Evolutionary conservation across 495 filamentous ascomycete genomes (phyloP).

Genomic region (Lophium mytilinum): DNA sequence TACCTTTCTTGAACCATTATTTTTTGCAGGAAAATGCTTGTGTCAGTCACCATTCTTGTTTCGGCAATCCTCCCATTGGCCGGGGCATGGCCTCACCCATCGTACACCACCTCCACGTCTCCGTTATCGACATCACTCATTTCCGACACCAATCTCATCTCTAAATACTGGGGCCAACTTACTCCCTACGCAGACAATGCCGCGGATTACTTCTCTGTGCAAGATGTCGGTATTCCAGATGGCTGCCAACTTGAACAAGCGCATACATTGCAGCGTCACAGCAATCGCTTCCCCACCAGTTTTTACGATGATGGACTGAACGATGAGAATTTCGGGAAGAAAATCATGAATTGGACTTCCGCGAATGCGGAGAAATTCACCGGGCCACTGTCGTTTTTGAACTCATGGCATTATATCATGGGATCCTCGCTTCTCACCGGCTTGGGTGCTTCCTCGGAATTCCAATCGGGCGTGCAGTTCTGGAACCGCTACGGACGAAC

Average conservation of each 20-base stretch:
- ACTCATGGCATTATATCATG: conserved; percentile 44
- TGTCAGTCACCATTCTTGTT: too few species aligned
- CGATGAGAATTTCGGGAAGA: conserved; percentile 40
- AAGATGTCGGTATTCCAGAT: conserved; percentile 41
- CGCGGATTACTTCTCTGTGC: conserved; percentile 35
- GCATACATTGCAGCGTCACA: conserved; percentile 46
- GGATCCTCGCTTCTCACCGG: conserved; percentile 38
- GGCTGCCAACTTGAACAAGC: conserved; percentile 48
- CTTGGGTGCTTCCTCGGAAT: conserved; percentile 44
- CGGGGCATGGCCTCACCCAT: too few species aligned
- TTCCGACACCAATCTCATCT: conserved; percentile 18
- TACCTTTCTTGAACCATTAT: too few species aligned
- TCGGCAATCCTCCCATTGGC: too few species aligned
- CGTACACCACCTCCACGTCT: not conserved
- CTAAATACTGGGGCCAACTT: conserved; percentile 35
- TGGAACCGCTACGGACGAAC: conserved; percentile 49
- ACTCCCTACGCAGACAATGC: conserved; percentile 40
- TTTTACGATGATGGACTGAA: conserved; percentile 37
- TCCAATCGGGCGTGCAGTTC: conserved; percentile 41
- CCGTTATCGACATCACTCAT: not conserved
- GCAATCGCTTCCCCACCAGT: conserved; percentile 42
- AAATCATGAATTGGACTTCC: conserved; percentile 40
- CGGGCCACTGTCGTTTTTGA: conserved; percentile 44
- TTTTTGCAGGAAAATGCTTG: too few species aligned
- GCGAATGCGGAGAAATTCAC: conserved; percentile 34